Evolutionary conservation across 331 rosid genomes (phyloP).

Genomic region (Telfairia occidentalis): DNA sequence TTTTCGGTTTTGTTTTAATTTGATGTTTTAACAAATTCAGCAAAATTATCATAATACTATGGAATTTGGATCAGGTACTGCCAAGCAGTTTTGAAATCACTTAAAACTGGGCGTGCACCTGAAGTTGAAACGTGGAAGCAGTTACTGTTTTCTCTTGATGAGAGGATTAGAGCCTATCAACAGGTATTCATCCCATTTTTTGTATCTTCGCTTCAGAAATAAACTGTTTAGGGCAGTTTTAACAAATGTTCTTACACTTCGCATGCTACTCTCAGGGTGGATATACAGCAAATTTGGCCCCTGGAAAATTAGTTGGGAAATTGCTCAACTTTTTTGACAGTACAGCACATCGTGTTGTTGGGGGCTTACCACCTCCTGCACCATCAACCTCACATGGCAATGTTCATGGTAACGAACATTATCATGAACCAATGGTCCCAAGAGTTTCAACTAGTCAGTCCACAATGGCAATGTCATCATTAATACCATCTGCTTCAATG

Average conservation of each 20-base stretch:
- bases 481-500: constrained; percentile 80
- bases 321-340: constrained; percentile 78
- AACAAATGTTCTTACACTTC: constrained; percentile 11
- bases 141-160: constrained; percentile 66
- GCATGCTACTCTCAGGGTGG: constrained; percentile 55
- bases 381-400: constrained; percentile 51
- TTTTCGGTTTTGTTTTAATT: background rate
- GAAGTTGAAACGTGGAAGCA: constrained; percentile 84
- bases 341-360: constrained; percentile 92
- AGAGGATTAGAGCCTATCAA: constrained; percentile 74
- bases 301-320: constrained; percentile 73
- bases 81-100: constrained; percentile 61
- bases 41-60: background rate
- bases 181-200: constrained; percentile 38
- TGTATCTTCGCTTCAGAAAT: background rate
- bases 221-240: constrained; percentile 2
- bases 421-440: constrained; percentile 36
- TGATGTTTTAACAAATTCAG: constrained; percentile 13
- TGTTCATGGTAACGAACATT: constrained; percentile 40
- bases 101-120: constrained; percentile 73
- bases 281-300: constrained; percentile 66
- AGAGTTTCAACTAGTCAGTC: constrained; percentile 74
- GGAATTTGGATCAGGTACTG: constrained; percentile 49
- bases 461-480: constrained; percentile 80
- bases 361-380: constrained; percentile 84